Evolutionary conservation across 140 eudicot genomes (phyloP).

Genomic region (Flaveria floridana): DNA sequence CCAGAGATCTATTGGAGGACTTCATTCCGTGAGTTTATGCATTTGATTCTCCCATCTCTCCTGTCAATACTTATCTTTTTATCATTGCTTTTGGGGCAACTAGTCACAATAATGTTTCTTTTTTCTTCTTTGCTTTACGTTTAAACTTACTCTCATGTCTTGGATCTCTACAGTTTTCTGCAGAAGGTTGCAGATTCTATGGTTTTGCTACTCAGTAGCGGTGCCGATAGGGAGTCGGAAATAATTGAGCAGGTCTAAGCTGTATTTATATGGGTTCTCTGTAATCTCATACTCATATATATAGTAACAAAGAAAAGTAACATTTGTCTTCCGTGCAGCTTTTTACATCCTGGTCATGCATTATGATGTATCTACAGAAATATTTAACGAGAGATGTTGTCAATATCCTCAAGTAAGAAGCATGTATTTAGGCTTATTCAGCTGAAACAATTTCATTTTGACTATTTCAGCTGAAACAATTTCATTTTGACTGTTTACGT

Average conservation of each 20-base stretch:
- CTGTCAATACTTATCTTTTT: not conserved
- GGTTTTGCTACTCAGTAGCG: constrained; percentile 62
- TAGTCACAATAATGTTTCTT: not conserved
- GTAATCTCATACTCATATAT: not conserved
- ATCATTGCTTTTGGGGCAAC: constrained; percentile 12
- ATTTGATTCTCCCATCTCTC: not conserved
- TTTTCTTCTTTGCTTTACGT: not conserved
- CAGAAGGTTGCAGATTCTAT: constrained; percentile 56
- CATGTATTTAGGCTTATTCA: not conserved
- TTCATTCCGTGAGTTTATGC: constrained; percentile 66
- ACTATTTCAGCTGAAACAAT: not conserved
- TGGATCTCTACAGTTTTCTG: constrained; percentile 50
- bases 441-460: not conserved
- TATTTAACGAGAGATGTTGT: constrained; percentile 60
- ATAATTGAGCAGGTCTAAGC: constrained; percentile 77
- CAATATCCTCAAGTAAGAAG: constrained; percentile 63
- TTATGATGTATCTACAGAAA: constrained; percentile 82
- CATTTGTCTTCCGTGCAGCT: constrained; percentile 46
- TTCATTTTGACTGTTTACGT: not conserved
- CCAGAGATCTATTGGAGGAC: constrained; percentile 86
- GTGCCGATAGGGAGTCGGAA: constrained; percentile 93
- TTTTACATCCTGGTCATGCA: constrained; percentile 79
- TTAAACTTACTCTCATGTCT: constrained; percentile 3
- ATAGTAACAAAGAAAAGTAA: constrained; percentile 11
- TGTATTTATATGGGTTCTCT: not conserved